Conservation (phyloP, 805 yeast genomes). For the Scheffersomyces amazonensis region DNA sequence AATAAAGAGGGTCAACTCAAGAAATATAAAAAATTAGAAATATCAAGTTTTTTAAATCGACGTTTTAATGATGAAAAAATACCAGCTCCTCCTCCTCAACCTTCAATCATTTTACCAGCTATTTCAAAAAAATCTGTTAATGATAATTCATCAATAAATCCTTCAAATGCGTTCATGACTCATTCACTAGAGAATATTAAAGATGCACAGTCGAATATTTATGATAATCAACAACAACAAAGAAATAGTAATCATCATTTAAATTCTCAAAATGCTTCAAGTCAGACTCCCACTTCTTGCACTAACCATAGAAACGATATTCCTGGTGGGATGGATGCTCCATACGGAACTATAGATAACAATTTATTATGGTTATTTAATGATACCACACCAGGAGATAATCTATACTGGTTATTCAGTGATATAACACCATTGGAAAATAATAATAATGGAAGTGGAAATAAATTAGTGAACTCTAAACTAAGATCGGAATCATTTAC, state of each 20-base stretch:
- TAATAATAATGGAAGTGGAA: neutral
- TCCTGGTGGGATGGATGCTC: neutral
- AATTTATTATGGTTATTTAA: conserved; percentile 6
- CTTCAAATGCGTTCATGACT: neutral
- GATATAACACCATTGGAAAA: conserved; percentile 1
- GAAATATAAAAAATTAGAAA: conserved; percentile 3
- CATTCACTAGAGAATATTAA: neutral
- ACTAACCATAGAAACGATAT: neutral
- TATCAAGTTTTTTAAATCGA: conserved; percentile 3
- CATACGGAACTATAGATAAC: conserved; percentile 1
- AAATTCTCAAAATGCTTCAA: neutral
- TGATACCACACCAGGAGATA: conserved; percentile 5
- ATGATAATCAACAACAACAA: neutral
- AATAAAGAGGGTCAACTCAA: neutral
- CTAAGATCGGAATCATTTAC: neutral
- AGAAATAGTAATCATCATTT: neutral
- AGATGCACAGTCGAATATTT: neutral
- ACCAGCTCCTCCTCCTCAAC: conserved; percentile 6
- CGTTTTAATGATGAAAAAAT: conserved; percentile 1
- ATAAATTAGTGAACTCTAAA: neutral
- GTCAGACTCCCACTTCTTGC: neutral
- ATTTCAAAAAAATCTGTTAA: neutral
- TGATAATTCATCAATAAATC: neutral
- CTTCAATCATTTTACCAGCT: conserved; percentile 5
- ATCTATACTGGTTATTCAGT: conserved; percentile 5